These are phyloP conservation scores for Bremia lactucae DNA, from an alignment of 352 stramenopile species.

Conservation along the genomic window DNA sequence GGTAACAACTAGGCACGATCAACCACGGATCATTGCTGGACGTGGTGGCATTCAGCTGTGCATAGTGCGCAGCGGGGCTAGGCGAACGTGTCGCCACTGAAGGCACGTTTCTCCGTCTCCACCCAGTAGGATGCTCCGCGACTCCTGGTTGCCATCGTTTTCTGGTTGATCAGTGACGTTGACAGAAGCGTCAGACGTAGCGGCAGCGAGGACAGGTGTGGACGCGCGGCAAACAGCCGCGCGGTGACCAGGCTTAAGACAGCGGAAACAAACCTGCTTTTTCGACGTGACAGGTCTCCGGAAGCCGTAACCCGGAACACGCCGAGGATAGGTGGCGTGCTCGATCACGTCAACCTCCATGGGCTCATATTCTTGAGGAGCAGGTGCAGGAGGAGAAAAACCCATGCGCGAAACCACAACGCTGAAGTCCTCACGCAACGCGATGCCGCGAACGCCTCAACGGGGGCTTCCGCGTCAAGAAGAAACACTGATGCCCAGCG, in stretches of 20 bases:
- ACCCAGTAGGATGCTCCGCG: no score
- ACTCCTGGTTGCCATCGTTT: no score
- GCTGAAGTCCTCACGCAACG: no score
- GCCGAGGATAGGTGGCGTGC: background rate
- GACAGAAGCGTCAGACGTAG: no score
- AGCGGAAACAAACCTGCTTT: conserved; percentile 10
- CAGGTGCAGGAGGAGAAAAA: no score
- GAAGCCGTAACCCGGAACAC: background rate
- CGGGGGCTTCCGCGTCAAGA: background rate
- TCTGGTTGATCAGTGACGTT: no score
- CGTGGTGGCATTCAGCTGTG: background rate
- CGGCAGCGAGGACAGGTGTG: no score
- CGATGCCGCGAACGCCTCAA: background rate
- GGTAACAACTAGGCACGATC: no score
- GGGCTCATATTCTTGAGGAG: background rate
- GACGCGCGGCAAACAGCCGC: no score
- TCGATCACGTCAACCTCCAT: background rate
- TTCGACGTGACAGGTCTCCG: conserved; percentile 1
- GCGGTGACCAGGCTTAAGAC: conserved; percentile 1
- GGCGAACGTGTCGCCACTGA: background rate
- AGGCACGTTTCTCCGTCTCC: background rate
- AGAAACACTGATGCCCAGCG: background rate
- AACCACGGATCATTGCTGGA: no score
- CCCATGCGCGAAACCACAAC: no score
- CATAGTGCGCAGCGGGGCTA: background rate